Conservation (phyloP, 1,139 yeast genomes). For the Pneumocystis murina region DNA sequence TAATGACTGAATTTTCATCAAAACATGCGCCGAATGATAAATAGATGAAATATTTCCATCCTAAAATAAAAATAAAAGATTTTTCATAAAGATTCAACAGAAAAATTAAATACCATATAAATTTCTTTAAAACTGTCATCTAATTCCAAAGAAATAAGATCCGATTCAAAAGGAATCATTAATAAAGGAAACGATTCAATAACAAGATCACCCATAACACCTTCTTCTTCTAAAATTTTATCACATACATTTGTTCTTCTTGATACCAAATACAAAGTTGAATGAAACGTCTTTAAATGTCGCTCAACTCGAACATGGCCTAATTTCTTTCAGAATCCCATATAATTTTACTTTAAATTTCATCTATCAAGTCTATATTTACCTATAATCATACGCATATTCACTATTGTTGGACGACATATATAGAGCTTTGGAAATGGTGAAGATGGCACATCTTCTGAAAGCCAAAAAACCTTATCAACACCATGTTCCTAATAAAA, state of each 20-base stretch:
- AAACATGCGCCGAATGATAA: constrained; percentile 29
- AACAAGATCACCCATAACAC: constrained; percentile 27
- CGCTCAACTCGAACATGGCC: constrained; percentile 16
- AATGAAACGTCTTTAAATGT: constrained; percentile 13
- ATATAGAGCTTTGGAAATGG: background rate
- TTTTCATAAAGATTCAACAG: background rate
- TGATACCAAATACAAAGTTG: constrained; percentile 23
- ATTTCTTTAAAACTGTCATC: constrained; percentile 24
- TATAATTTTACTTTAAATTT: constrained; percentile 17
- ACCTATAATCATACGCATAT: constrained; percentile 8
- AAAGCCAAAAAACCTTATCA: constrained; percentile 46
- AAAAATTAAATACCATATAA: constrained; percentile 19
- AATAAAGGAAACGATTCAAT: constrained; percentile 25
- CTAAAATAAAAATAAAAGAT: background rate
- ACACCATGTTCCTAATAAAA: constrained; percentile 38
- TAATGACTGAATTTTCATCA: constrained; percentile 24
- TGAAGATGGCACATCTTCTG: constrained; percentile 14
- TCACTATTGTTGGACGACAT: background rate
- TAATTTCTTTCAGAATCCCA: constrained; percentile 18
- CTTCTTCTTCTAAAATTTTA: constrained; percentile 23
- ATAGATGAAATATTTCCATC: constrained; percentile 20
- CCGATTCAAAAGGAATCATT: constrained; percentile 23
- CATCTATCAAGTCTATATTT: constrained; percentile 8
- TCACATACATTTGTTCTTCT: constrained; percentile 23
- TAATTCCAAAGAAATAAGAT: constrained; percentile 24